phyloP scores from a whole-genome alignment of 208 protist species.

The Strigomonas culicis region DNA sequence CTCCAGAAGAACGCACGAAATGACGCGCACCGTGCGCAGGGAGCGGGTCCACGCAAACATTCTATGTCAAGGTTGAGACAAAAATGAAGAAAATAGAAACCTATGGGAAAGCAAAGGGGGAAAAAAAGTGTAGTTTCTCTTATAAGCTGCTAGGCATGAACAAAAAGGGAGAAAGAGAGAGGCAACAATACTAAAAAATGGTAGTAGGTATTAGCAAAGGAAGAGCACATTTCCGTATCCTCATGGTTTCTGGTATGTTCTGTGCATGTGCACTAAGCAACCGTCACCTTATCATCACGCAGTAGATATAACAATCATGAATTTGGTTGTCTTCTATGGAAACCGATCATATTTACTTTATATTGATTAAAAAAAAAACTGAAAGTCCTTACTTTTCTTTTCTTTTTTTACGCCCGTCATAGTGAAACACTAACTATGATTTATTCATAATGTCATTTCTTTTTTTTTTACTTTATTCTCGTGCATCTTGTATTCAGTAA shows the following conservation, averaged over 20 bases:
- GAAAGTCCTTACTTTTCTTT: not conserved
- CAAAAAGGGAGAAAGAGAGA: not conserved
- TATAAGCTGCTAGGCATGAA: not conserved
- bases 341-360: no score
- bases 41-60: conserved; percentile 15
- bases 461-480: conserved; percentile 1
- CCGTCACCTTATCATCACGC: no score
- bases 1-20: conserved; percentile 14
- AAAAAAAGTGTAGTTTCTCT: not conserved
- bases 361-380: conserved; percentile 7
- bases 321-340: no score
- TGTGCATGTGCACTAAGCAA: no score
- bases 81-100: not conserved
- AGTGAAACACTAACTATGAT: conserved; percentile 3
- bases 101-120: not conserved
- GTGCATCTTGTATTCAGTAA: not conserved
- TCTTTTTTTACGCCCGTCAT: not conserved
- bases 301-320: no score
- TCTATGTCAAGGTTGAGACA: not conserved
- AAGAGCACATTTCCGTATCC: no score
- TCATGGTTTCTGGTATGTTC: no score
- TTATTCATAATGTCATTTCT: not conserved
- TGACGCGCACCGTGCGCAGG: conserved; percentile 10
- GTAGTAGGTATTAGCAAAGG: no score
- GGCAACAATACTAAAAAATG: no score